Conservation (phyloP, 768 basidiomycete genomes). For the Leccinum broughii region DNA sequence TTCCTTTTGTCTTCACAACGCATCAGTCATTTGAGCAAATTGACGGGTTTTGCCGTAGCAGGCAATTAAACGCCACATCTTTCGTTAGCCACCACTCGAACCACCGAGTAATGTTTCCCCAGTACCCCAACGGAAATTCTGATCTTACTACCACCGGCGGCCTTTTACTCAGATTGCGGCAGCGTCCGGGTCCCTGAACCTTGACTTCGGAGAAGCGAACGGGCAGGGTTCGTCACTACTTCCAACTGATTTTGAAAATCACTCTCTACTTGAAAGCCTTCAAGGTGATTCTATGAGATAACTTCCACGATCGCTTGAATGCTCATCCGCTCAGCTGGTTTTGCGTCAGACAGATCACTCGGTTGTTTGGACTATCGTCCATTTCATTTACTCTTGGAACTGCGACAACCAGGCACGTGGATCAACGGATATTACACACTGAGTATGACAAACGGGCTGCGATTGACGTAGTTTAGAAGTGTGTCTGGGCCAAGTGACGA, state of each 20-base stretch:
- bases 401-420: slow-evolving; percentile 22
- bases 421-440: slow-evolving; percentile 29
- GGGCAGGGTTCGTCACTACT: background rate
- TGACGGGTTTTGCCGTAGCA: slow-evolving; percentile 1
- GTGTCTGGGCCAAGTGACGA: slow-evolving; percentile 11
- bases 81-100: slow-evolving; percentile 9
- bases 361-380: background rate
- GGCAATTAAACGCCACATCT: slow-evolving; percentile 28
- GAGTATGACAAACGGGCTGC: slow-evolving; percentile 17
- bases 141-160: background rate
- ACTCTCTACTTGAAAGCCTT: background rate
- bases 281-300: background rate
- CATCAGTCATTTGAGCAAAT: background rate
- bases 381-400: background rate
- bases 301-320: background rate
- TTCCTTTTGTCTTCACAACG: slow-evolving; percentile 2
- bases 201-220: slow-evolving; percentile 2
- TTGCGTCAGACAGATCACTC: background rate
- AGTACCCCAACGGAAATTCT: slow-evolving; percentile 4
- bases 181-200: slow-evolving; percentile 3
- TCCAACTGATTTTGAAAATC: background rate
- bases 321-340: background rate
- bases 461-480: slow-evolving; percentile 18
- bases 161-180: slow-evolving; percentile 2
- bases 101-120: slow-evolving; percentile 1